A percentile compares a stretch with the other conserved stretches of the same genome.
Conservation (phyloP, 352 stramenopile species). For the Elongisporangium anandrum region DNA sequence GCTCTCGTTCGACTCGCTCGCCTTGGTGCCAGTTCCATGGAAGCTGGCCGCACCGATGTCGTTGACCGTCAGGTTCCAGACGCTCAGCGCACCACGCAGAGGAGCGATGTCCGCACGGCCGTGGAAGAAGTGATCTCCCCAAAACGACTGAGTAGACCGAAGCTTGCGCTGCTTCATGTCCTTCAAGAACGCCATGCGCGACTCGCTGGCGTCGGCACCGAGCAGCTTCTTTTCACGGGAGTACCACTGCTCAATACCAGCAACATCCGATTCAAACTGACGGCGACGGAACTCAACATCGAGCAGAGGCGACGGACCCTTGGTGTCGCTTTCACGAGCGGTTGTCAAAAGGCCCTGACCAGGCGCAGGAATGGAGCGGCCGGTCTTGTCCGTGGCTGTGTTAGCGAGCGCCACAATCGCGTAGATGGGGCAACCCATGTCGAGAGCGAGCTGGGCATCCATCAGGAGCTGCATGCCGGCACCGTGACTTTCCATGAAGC, state of each 20-base stretch:
- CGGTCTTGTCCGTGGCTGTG: slow-evolving; percentile 88
- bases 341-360: slow-evolving; percentile 86
- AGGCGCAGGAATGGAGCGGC: slow-evolving; percentile 75
- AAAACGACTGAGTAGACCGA: slow-evolving; percentile 56
- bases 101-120: slow-evolving; percentile 62
- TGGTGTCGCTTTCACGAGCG: slow-evolving; percentile 41
- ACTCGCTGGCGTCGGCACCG: slow-evolving; percentile 20
- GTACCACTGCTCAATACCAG: slow-evolving; percentile 72
- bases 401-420: slow-evolving; percentile 76
- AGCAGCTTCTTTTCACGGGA: slow-evolving; percentile 43
- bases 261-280: slow-evolving; percentile 73
- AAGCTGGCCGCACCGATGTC: slow-evolving; percentile 83
- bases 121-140: slow-evolving; percentile 64
- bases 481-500: slow-evolving; percentile 89
- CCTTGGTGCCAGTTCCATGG: slow-evolving; percentile 79
- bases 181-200: slow-evolving; percentile 43
- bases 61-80: slow-evolving; percentile 78
- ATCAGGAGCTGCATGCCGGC: slow-evolving; percentile 87
- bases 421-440: slow-evolving; percentile 88
- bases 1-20: slow-evolving; percentile 87
- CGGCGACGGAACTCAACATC: slow-evolving; percentile 68
- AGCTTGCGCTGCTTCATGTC: slow-evolving; percentile 70
- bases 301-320: slow-evolving; percentile 41
- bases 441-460: slow-evolving; percentile 81
- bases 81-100: slow-evolving; percentile 65